Evolutionary conservation across 164 flowering plant genomes (phyloP), one percentile per base, ranked within the genome.

Genomic region (Umbellularia californica): DNA sequence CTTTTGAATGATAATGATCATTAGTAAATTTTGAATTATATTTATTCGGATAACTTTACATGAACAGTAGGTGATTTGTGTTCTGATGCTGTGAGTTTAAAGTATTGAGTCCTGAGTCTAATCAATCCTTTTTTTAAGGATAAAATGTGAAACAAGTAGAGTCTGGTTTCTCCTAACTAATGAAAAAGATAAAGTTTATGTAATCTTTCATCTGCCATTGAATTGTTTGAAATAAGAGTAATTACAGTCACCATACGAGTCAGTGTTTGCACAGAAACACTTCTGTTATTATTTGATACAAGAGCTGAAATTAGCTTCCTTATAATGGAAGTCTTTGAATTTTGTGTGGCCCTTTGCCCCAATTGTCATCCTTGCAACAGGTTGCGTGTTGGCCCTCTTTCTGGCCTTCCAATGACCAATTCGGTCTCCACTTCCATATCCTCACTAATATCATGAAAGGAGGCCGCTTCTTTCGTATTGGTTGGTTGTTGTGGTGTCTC

Each of bases 341-440:
- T 64, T 24, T 23, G 11, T 23, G 28, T 24, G 28, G 28, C 67
- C 5, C 28, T 4, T 24, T 64, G 28, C 33, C 9, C 28, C 67
- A 24, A 12, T 10, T 22, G 13, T 64, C 67, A 66, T 15, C 69
- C 58, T 52, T 51, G 76, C 41, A 47, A 67, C 27, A 58, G 71
- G 65, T 13, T n/a, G 33, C 69, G 73, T 3, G n/a, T 67, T 2
- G 12, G 58, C 25, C 65, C 71, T 28, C 75, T 64, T 70, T 79
- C 76, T 15, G 78, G 81, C 70, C 58, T 74, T 52, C 81, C 81
- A 12, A 79, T 79, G 65, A 69, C 64, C 76, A 79, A 55, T 25
- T 76, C 81, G 2, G 81, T 79, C 50, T 76, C 76, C 35, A 79
- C 78, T 22, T 76, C 76, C 17, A 66, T 24, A 65, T 51, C 23